Conservation (phyloP, 2,329 filamentous ascomycete species). For the Fusarium chlamydosporum region DNA sequence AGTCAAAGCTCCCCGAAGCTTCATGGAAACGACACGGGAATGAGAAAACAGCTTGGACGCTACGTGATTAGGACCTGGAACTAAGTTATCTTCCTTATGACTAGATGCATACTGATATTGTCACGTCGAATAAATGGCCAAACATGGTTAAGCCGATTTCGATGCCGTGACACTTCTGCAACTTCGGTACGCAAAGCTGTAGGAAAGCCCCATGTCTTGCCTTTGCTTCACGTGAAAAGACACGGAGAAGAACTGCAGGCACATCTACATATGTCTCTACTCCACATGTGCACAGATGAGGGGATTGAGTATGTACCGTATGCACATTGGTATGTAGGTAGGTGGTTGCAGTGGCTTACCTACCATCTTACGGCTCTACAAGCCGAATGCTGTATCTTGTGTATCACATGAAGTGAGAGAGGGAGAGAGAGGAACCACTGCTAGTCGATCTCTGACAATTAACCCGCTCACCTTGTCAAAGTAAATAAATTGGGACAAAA, state of each 20-base stretch:
- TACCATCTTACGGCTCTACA: not conserved
- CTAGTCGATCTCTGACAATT: too few species aligned
- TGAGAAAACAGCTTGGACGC: slow-evolving; percentile 23
- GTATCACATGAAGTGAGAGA: slow-evolving; percentile 7
- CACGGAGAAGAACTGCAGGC: slow-evolving; percentile 20
- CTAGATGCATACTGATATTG: not conserved
- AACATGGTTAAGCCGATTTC: not conserved
- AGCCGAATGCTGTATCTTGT: not conserved
- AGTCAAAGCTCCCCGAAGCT: slow-evolving; percentile 22
- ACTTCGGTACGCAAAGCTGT: slow-evolving; percentile 10
- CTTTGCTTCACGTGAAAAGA: slow-evolving; percentile 32
- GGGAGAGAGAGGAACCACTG: not conserved
- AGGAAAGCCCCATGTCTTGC: slow-evolving; percentile 21
- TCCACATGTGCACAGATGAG: slow-evolving; percentile 27
- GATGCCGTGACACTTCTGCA: slow-evolving; percentile 3
- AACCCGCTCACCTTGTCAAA: not conserved
- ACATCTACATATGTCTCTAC: slow-evolving; percentile 2
- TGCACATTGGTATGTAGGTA: not conserved
- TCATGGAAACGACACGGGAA: slow-evolving; percentile 35
- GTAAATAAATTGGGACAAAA: not conserved
- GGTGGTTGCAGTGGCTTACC: slow-evolving; percentile 19
- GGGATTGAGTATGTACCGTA: slow-evolving; percentile 13
- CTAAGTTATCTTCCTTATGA: not conserved
- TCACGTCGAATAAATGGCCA: slow-evolving; percentile 5
- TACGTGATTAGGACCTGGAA: not conserved